These are phyloP conservation scores for Acer campestre DNA, from an alignment of 345 rosid species.

Conservation along the genomic window DNA sequence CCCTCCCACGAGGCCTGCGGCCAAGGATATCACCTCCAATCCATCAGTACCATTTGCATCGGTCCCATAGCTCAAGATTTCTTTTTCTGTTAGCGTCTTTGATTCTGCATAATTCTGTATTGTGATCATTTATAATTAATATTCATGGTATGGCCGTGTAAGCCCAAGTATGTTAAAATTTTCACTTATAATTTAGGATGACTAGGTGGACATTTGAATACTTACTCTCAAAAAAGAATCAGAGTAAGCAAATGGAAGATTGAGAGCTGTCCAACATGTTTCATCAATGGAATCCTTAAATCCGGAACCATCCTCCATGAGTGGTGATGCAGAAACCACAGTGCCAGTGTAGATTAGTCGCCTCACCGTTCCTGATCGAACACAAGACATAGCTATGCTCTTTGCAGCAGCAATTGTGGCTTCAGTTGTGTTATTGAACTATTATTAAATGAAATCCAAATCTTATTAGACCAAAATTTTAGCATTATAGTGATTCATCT, in stretches of 20 bases:
- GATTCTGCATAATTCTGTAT: conserved; percentile 34
- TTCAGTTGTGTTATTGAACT: conserved; percentile 22
- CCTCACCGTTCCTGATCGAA: conserved; percentile 26
- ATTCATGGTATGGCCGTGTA: not conserved
- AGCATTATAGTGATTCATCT: not conserved
- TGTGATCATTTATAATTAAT: not conserved
- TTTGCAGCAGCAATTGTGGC: conserved; percentile 25
- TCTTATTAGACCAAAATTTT: not conserved
- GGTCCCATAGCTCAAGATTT: conserved; percentile 27
- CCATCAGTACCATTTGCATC: not conserved
- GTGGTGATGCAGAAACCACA: conserved; percentile 30
- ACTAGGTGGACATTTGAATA: not conserved
- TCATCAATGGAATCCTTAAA: conserved; percentile 37
- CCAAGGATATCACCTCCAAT: conserved; percentile 43
- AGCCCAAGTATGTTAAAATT: not conserved
- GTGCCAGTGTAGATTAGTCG: conserved; percentile 37
- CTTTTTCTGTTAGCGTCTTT: conserved; percentile 44
- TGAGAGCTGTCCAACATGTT: conserved; percentile 40
- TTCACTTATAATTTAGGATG: too few relatives aligned
- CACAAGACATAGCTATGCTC: conserved; percentile 28
- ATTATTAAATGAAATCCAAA: not conserved
- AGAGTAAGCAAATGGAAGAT: conserved; percentile 9
- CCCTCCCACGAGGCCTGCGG: conserved; percentile 44
- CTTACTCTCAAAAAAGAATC: not conserved
- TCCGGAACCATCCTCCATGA: conserved; percentile 24